phyloP scores from a whole-genome alignment of 345 rosid species.

The Gossypioides kirkii region DNA sequence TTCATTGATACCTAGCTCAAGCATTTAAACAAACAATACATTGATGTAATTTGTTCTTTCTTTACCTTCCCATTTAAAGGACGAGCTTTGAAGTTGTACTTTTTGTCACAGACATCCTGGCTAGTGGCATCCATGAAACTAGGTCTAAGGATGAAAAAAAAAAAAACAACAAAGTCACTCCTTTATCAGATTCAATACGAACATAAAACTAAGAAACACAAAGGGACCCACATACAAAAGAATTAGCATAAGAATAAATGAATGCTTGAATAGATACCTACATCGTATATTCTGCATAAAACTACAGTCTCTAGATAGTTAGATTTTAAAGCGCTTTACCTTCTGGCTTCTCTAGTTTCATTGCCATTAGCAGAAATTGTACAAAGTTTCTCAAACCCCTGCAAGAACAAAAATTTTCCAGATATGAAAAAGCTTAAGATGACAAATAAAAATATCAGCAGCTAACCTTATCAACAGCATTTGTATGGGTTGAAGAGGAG shows the following conservation, averaged over 20 bases:
- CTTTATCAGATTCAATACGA: conserved; percentile 4
- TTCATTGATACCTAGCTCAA: not conserved
- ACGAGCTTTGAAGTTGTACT: conserved; percentile 55
- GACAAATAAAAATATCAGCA: not conserved
- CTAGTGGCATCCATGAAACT: conserved; percentile 32
- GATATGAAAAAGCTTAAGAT: not conserved
- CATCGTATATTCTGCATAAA: not conserved
- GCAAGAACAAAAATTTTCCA: conserved; percentile 21
- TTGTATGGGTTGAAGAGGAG: conserved; percentile 33
- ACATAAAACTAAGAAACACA: not conserved
- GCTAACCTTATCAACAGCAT: conserved; percentile 51
- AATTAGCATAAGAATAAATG: not conserved
- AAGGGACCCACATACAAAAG: not conserved
- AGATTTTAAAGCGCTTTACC: conserved; percentile 27
- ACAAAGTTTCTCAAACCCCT: conserved; percentile 44
- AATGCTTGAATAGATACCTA: not conserved
- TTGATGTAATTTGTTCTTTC: not conserved
- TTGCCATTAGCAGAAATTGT: conserved; percentile 29
- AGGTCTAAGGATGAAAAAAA: conserved; percentile 31
- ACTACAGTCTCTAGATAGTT: not conserved
- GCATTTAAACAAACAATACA: conserved; percentile 14
- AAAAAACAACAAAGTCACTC: not conserved
- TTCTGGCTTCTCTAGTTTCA: conserved; percentile 49
- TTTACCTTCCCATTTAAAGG: conserved; percentile 73
- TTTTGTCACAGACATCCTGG: conserved; percentile 33